Base-by-base conservation (phyloP, 2,329 filamentous ascomycete genomes). In the Aspergillus terreus region DNA sequence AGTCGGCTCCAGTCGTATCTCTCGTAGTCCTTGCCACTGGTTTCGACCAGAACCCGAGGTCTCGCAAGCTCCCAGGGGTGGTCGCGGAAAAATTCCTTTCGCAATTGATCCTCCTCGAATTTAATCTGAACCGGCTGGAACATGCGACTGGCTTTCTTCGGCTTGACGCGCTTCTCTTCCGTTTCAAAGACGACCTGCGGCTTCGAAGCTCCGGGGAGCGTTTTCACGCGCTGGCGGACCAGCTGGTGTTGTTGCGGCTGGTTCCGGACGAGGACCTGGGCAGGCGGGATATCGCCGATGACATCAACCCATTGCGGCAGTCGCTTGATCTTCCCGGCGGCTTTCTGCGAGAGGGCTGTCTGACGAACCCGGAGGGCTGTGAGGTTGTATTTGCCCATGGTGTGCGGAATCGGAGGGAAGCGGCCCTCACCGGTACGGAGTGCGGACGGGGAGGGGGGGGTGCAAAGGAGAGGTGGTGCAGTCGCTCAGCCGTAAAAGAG, bases 21-120 rank as follows among this genome's bases (percentile, higher is more conserved):
- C 68, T 86, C 82, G 47, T 83, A 78, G 66, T 99, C 92, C 67
- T 87, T 88, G 48, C 94, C 94, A 64, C 92, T 87, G 60, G 85
- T 78, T 74, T 99, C 94, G 9, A 97, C 75, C 44, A 99, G 78
- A 52, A 96, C 79, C 60, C 90, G 82, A 49, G 94, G 94, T 56
- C 92, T 82, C 15, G 94, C 94, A 66, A 99, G 76, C 74, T 99
- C 94, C 94, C 94, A 99, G 4, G 94, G 94, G 69, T 99, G 94
- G 71, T 99, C 92, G 65, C 81, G 84, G 77, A 89, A 99, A 76
- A 97, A 99, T 25, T 85, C 83, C 60, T 75, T 78, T 57, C 94
- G 86, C 64, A 99, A 78, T 54, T 76, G 73, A 72, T 99, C 94
- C 71, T 99, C 94, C 54, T 87, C 83, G 69, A 94, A 96, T 49